These are phyloP conservation scores for Dendrostoma leiphaemia DNA, from an alignment of 2,329 filamentous ascomycete genomes.

Conservation along the genomic window DNA sequence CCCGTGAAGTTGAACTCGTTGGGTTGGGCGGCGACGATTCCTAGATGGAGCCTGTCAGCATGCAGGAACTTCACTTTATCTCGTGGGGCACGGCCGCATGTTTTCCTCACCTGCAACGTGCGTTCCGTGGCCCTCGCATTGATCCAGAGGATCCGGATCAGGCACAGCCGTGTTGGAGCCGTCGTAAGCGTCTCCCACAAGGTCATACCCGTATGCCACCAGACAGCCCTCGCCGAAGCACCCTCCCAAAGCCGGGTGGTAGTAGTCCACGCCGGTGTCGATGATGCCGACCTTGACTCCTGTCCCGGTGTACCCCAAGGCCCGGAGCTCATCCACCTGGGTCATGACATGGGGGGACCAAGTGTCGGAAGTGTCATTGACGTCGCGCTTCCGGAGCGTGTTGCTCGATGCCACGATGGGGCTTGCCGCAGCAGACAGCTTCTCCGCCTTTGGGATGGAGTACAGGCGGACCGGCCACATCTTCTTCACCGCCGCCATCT, in stretches of 20 bases:
- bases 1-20: too few relatives aligned
- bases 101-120: conserved; percentile 33
- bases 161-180: conserved; percentile 26
- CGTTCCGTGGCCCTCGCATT: conserved; percentile 41
- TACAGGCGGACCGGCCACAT: background rate
- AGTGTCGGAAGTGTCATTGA: conserved; percentile 6
- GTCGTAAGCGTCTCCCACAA: conserved; percentile 38
- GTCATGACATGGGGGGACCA: conserved; percentile 29
- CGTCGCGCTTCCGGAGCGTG: background rate
- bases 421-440: background rate
- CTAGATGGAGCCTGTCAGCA: too few relatives aligned
- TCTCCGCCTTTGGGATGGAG: background rate
- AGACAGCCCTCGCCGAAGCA: conserved; percentile 49
- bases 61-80: too few relatives aligned
- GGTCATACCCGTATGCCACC: conserved; percentile 45
- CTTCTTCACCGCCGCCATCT: background rate
- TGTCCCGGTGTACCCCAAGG: conserved; percentile 41
- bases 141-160: conserved; percentile 37
- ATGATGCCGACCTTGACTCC: conserved; percentile 42
- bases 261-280: conserved; percentile 44
- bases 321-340: conserved; percentile 38
- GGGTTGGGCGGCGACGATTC: conserved; percentile 42
- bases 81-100: background rate
- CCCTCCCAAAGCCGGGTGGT: conserved; percentile 50
- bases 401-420: background rate